These are phyloP conservation scores for Mortierella claussenii DNA, from an alignment of 192 early-diverging fungal species.

Conservation along the genomic window DNA sequence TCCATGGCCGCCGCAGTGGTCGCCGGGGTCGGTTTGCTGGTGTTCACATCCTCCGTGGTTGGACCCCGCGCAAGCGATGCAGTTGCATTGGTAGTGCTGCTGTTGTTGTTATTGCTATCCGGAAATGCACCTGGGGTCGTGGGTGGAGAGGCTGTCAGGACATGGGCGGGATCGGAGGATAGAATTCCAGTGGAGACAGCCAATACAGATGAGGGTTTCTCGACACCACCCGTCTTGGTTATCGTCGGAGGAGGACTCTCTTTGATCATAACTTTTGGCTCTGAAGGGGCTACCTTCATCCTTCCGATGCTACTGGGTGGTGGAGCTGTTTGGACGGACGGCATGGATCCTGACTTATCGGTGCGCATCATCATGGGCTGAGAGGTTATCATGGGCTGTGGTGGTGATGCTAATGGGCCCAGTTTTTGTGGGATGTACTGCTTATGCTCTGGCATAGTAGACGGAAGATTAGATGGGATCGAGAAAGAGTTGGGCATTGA, in stretches of 20 bases:
- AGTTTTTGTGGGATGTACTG: conserved; percentile 17
- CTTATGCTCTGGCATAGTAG: conserved; percentile 42
- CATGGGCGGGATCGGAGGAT: conserved; percentile 6
- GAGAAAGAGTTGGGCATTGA: too few relatives aligned
- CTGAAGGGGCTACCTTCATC: neutral
- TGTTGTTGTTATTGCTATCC: neutral
- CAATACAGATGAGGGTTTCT: neutral
- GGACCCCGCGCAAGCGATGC: too few relatives aligned
- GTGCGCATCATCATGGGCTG: neutral
- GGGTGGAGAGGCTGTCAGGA: conserved; percentile 11
- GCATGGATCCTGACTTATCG: neutral
- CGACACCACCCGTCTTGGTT: neutral
- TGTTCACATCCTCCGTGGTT: too few relatives aligned
- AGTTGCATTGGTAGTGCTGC: neutral
- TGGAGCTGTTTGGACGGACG: too few relatives aligned
- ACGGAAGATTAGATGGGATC: too few relatives aligned
- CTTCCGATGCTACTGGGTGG: neutral
- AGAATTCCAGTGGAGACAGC: neutral
- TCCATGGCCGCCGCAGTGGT: neutral
- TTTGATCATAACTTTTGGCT: conserved; percentile 24
- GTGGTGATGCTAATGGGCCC: neutral
- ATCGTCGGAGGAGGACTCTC: neutral
- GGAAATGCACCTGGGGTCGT: conserved; percentile 47
- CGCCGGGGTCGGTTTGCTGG: neutral
- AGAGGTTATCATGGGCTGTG: neutral